phyloP scores from a whole-genome alignment of 2,329 filamentous ascomycete genomes.

The Aspergillus sergii region DNA sequence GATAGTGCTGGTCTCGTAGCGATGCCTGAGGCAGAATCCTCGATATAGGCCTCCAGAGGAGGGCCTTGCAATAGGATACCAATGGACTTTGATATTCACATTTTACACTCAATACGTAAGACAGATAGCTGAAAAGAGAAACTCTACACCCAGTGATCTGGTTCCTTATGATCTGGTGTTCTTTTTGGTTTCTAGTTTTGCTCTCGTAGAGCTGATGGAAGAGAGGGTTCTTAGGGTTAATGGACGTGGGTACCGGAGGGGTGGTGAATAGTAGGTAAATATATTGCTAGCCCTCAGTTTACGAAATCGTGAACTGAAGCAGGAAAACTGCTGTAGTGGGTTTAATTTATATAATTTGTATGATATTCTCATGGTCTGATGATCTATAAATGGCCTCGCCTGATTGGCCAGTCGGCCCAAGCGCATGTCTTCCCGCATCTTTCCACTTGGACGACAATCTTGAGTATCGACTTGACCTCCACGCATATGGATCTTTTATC shows the following conservation, averaged over 20 bases:
- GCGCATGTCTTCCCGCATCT: background rate
- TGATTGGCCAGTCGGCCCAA: background rate
- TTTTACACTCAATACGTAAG: too few relatives aligned
- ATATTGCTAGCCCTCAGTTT: background rate
- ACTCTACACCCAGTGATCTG: too few relatives aligned
- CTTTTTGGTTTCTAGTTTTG: background rate
- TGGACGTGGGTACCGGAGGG: background rate
- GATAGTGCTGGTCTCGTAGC: too few relatives aligned
- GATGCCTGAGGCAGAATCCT: too few relatives aligned
- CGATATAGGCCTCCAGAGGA: too few relatives aligned
- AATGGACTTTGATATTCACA: too few relatives aligned
- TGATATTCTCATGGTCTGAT: background rate
- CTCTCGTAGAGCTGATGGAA: background rate
- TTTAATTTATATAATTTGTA: background rate
- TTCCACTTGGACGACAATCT: background rate
- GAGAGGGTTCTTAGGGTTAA: too few relatives aligned
- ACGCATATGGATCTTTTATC: constrained; percentile 69
- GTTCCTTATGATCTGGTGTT: too few relatives aligned
- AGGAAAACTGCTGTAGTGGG: background rate
- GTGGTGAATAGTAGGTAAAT: background rate
- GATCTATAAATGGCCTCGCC: background rate
- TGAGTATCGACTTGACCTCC: background rate
- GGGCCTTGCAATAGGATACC: too few relatives aligned
- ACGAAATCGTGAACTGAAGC: too few relatives aligned
- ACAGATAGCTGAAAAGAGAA: too few relatives aligned